Evolutionary conservation across 1,139 yeast species (phyloP).

Genomic region (Sugiyamaella sp.): DNA sequence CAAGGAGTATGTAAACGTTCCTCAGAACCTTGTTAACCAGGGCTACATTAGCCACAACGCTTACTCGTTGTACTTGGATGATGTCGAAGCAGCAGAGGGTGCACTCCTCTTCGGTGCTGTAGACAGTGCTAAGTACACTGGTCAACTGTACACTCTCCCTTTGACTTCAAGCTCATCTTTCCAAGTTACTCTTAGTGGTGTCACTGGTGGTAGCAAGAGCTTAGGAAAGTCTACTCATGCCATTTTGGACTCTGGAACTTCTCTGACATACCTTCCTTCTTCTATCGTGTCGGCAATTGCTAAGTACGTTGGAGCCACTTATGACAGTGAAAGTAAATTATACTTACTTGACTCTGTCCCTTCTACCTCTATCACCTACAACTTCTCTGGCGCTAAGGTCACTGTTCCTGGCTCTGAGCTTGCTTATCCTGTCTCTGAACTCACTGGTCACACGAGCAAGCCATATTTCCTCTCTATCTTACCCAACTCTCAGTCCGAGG

Average conservation of each 20-base stretch:
- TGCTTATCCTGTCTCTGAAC: neutral
- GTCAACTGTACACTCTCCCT: conserved; percentile 45
- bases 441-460: neutral
- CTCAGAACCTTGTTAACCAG: conserved; percentile 49
- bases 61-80: conserved; percentile 56
- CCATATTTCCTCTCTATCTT: conserved; percentile 26
- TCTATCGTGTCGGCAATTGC: conserved; percentile 25
- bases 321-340: conserved; percentile 22
- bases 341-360: conserved; percentile 22
- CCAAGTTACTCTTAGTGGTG: conserved; percentile 18
- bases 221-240: conserved; percentile 26
- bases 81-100: conserved; percentile 48
- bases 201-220: neutral
- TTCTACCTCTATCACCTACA: conserved; percentile 22
- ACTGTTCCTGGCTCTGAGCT: conserved; percentile 35
- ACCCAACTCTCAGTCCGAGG: conserved; percentile 31
- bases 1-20: conserved; percentile 45
- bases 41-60: conserved; percentile 52
- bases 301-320: conserved; percentile 33
- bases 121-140: conserved; percentile 55
- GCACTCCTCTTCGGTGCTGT: conserved; percentile 60
- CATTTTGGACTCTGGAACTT: conserved; percentile 41
- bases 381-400: conserved; percentile 38
- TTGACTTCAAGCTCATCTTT: conserved; percentile 20
- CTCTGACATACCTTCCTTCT: conserved; percentile 38